These are phyloP conservation scores for Monosporascus sp. DNA, from an alignment of 2,329 filamentous ascomycete genomes.

Conservation along the genomic window DNA sequence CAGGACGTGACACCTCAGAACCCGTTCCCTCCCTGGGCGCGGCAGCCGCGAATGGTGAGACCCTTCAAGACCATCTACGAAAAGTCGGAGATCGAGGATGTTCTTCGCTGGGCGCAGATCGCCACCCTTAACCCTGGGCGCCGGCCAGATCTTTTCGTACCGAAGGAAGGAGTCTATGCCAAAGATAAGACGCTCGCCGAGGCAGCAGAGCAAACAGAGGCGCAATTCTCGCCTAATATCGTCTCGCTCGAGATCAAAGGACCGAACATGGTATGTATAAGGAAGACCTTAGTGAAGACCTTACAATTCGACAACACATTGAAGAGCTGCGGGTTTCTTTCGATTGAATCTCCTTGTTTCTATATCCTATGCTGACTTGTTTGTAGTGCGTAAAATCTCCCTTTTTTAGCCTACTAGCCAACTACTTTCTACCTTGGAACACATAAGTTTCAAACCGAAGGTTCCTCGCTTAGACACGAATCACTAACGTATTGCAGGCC, in stretches of 20 bases:
- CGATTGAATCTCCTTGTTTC: too few relatives aligned
- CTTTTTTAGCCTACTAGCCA: too few relatives aligned
- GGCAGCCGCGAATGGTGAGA: constrained; percentile 36
- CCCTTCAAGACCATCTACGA: constrained; percentile 58
- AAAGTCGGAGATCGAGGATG: constrained; percentile 55
- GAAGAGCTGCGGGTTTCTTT: too few relatives aligned
- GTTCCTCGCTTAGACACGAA: too few relatives aligned
- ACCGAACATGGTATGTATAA: constrained; percentile 40
- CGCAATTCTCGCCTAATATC: constrained; percentile 75
- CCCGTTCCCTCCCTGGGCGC: constrained; percentile 59
- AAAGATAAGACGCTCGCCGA: constrained; percentile 28
- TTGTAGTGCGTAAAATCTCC: too few relatives aligned
- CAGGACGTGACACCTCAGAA: constrained; percentile 39
- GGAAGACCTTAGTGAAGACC: too few relatives aligned
- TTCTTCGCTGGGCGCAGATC: constrained; percentile 66
- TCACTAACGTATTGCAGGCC: constrained; percentile 28
- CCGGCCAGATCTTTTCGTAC: constrained; percentile 46
- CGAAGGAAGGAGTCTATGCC: constrained; percentile 33
- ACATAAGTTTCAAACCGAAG: too few relatives aligned
- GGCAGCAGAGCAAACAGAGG: constrained; percentile 37
- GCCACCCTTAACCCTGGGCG: constrained; percentile 64
- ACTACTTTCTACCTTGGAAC: too few relatives aligned
- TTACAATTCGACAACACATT: too few relatives aligned
- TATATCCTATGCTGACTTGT: too few relatives aligned
- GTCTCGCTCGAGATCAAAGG: constrained; percentile 68